Conservation (phyloP, 495 filamentous ascomycete species). For the Xylaria acuta region DNA sequence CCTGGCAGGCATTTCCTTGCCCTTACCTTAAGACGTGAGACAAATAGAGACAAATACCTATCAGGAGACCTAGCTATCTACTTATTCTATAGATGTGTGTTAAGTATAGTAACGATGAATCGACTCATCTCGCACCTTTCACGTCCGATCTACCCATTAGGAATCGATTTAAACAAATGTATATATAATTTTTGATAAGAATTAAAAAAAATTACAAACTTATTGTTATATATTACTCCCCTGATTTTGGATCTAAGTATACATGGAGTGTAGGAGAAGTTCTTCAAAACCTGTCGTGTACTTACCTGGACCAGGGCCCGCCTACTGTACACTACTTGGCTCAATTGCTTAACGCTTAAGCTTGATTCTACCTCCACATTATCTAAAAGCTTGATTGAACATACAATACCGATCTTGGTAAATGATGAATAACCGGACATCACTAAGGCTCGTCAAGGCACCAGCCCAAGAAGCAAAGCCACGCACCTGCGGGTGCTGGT, state of each 20-base stretch:
- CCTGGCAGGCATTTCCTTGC: background rate
- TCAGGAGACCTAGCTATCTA: background rate
- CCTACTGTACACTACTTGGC: background rate
- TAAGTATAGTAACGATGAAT: background rate
- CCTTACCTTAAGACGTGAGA: background rate
- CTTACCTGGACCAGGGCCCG: background rate
- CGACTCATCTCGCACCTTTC: background rate
- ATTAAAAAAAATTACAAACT: too few relatives aligned
- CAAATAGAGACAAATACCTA: too few relatives aligned
- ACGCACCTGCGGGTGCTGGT: too few relatives aligned
- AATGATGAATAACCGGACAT: background rate
- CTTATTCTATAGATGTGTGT: background rate
- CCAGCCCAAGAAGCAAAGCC: background rate
- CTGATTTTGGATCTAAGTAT: too few relatives aligned
- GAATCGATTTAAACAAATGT: too few relatives aligned
- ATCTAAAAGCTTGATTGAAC: conserved; percentile 20
- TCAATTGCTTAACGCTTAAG: background rate
- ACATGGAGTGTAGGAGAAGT: too few relatives aligned
- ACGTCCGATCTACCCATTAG: background rate
- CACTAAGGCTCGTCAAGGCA: background rate
- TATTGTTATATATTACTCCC: too few relatives aligned
- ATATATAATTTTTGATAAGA: too few relatives aligned
- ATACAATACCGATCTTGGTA: conserved; percentile 1
- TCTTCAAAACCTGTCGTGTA: background rate
- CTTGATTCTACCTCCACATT: conserved; percentile 9